A percentile compares a stretch with the other conserved stretches of the same genome.
phyloP scores from a whole-genome alignment of 148 eudicot species.

The Chenopodium formosanum region DNA sequence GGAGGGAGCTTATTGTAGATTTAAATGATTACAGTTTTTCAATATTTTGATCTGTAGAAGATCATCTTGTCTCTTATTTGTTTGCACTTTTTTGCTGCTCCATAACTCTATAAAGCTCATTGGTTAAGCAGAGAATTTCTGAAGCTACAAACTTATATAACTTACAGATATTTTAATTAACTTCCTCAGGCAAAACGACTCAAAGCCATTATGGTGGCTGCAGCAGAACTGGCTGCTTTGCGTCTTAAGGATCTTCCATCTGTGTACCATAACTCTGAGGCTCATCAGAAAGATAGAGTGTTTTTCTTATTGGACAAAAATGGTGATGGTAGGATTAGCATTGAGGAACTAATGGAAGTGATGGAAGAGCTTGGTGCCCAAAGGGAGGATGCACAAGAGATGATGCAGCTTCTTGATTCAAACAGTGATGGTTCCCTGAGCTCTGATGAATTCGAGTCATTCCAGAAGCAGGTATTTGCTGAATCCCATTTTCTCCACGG shows the following conservation, averaged over 20 bases:
- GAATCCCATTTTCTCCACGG: background rate
- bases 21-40: background rate
- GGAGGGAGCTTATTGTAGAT: background rate
- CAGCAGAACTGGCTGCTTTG: slow-evolving; percentile 86
- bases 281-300: slow-evolving; percentile 52
- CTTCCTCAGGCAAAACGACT: slow-evolving; percentile 72
- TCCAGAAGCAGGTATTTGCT: slow-evolving; percentile 75
- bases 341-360: slow-evolving; percentile 93
- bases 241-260: slow-evolving; percentile 88
- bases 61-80: background rate
- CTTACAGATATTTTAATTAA: background rate
- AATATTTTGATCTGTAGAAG: background rate
- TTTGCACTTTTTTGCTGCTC: background rate
- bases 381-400: slow-evolving; percentile 88
- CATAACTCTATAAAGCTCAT: too few relatives aligned
- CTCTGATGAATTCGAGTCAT: slow-evolving; percentile 86
- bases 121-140: slow-evolving; percentile 1
- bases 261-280: slow-evolving; percentile 42
- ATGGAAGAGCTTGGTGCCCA: slow-evolving; percentile 98
- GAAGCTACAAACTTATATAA: background rate
- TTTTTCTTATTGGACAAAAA: slow-evolving; percentile 91
- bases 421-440: slow-evolving; percentile 95
- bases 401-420: slow-evolving; percentile 95
- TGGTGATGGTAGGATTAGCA: slow-evolving; percentile 98
- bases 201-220: slow-evolving; percentile 94